Base-by-base conservation (phyloP, 768 basidiomycete genomes). In the Termitomyces sp. region DNA sequence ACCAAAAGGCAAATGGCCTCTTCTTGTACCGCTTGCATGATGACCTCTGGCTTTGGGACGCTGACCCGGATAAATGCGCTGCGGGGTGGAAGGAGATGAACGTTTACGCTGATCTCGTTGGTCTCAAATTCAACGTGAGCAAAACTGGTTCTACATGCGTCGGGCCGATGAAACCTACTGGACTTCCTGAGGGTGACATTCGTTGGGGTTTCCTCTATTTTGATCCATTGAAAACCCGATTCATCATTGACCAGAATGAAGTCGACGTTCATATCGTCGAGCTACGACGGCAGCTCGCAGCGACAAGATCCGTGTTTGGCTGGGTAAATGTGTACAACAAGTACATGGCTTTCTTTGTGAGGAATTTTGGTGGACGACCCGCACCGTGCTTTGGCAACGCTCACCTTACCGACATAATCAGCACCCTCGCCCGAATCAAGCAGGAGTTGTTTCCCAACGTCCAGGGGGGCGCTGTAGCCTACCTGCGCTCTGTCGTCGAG, bases 1-100 rank as follows among this genome's bases (percentile, higher is more conserved):
- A 79, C 50, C 78, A 77, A 51, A 64, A 63, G 33, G 72, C 77
- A 1, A 55, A 72, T 22, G 77, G 77, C 5, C 61, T 80, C 12
- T 75, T 69, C 63, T 69, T 80, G 18, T 73, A 79, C 52, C 69
- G 77, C 52, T 74, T 78, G 65, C 76, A 79, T 61, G 77, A 80
- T 52, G 78, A 80, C 54, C 63, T 79, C 7, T 80, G 77, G 77
- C 59, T 79, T 18, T 77, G 73, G 73, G 70, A 75, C 48, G 61
- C 71, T 0, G 63, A 73, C 18, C 58, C 69, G 6, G 44, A 58
- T 33, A 72, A 70, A 51, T 74, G 74, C 35, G 72, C 66, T 7
- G 53, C 64, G 3, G 78, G 70, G 0, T 79, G 76, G 77, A 64
- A 61, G 42, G 76, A 72, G 64, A 76, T 79, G 73, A 70, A 73